Evolutionary conservation across 169 alveolate species (phyloP).

Genomic region (Plasmodium ovale): DNA sequence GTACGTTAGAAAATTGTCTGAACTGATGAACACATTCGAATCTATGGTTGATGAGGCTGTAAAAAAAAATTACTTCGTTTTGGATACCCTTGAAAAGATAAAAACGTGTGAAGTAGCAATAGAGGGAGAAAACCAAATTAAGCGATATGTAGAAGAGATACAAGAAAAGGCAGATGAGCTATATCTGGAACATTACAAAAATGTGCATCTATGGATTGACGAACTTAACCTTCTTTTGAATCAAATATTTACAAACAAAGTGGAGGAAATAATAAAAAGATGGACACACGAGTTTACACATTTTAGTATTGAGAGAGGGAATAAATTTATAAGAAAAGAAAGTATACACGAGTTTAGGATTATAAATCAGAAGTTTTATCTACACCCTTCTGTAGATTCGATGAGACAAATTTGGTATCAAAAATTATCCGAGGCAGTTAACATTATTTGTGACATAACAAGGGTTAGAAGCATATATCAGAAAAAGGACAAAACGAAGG

Average conservation of each 20-base stretch:
- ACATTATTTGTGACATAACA: conserved; percentile 75
- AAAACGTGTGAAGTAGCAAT: conserved; percentile 48
- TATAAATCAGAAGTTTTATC: conserved; percentile 49
- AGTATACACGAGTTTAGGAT: conserved; percentile 61
- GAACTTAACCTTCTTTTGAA: conserved; percentile 89
- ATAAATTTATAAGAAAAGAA: conserved; percentile 58
- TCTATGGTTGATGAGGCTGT: conserved; percentile 81
- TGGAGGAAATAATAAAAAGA: conserved; percentile 84
- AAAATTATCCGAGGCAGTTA: conserved; percentile 59
- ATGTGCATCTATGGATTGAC: conserved; percentile 90
- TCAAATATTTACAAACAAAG: conserved; percentile 82
- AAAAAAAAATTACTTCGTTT: conserved; percentile 61
- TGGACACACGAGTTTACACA: conserved; percentile 89
- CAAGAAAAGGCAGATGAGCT: conserved; percentile 87
- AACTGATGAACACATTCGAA: conserved; percentile 79
- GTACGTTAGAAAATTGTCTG: conserved; percentile 78
- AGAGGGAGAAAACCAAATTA: conserved; percentile 31
- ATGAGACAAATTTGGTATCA: conserved; percentile 76
- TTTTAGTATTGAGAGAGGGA: conserved; percentile 15
- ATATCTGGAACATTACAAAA: conserved; percentile 86
- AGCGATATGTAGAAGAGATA: conserved; percentile 76
- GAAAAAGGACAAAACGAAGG: conserved; percentile 81
- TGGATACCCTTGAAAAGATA: conserved; percentile 63
- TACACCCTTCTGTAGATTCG: conserved; percentile 58
- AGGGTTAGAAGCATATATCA: conserved; percentile 72